Evolutionary conservation across 2,329 filamentous ascomycete species (phyloP), one percentile per base, ranked within the genome.

Genomic region (Ophiocordyceps camponoti-leonardi): DNA sequence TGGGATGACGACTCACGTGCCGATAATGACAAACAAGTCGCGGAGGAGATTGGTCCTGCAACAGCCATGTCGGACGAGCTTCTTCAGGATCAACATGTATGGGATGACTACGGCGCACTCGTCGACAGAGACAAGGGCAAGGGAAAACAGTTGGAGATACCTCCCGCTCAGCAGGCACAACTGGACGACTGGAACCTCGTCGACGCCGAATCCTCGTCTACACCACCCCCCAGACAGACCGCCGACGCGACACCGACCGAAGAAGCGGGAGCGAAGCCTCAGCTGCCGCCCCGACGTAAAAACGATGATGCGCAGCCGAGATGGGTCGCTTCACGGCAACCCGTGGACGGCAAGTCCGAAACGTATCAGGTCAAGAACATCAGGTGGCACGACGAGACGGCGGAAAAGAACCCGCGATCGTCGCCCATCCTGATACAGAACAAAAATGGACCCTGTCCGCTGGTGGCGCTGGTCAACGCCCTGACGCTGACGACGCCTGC

Each of bases 281-380:
- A 59, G 7, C 50, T 69, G 11, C 69, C 68, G 3, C 62, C 67
- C 0, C 58, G 64, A 13, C 16, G 35, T 6, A n/a, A 39, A 41
- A 49, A 52, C 14, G 49, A 54, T 18, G 54, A 52, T 30, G 54
- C 53, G 39, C 53, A 56, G 4, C 59, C 58, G 8, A 50, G 52
- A 42, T 65, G 60, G 61, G 53, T 55, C 16, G 64, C 66, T 0
- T 65, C 68, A 1, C 61, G 67, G 31, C 60, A 65, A 1, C 63
- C 66, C 1, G 59, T 66, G 3, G 60, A 66, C n/a, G 65, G 62
- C 42, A 71, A 70, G 52, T 64, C 70, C 0, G 87, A 95, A 61
- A 92, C 86, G 1, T 96, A 98, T 55, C 83, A 87, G 46, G 88
- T 96, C 59, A 93, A 94, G 58, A 87, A 88, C 49, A 81, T 96